Conservation (phyloP, 192 early-diverging fungal genomes). For the Mortierella hygrophila region DNA sequence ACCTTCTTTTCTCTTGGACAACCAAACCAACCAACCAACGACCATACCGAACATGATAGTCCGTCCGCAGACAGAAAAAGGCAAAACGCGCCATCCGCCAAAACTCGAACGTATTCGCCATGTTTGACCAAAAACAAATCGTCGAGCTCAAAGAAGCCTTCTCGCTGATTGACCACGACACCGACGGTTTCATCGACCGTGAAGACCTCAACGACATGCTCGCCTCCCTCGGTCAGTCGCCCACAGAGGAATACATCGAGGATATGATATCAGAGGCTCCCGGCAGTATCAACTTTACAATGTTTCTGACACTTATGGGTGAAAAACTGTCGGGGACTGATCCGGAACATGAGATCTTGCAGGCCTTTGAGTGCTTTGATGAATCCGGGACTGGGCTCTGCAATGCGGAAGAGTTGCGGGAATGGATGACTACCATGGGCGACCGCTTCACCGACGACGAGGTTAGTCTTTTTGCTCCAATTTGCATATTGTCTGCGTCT, state of each 20-base stretch:
- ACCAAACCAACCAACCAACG: too few species aligned
- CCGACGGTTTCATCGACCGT: constrained; percentile 91
- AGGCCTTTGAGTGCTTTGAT: constrained; percentile 96
- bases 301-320: constrained; percentile 96
- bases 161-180: constrained; percentile 94
- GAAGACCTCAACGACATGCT: constrained; percentile 90
- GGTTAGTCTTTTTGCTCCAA: constrained; percentile 56
- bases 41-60: constrained; percentile 16
- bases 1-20: not conserved
- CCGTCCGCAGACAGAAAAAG: constrained; percentile 67
- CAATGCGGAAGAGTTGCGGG: constrained; percentile 82
- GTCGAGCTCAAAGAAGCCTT: constrained; percentile 98
- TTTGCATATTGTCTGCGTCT: not conserved
- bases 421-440: constrained; percentile 94
- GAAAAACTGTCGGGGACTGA: constrained; percentile 94
- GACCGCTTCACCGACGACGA: constrained; percentile 94
- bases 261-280: constrained; percentile 92
- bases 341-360: constrained; percentile 89
- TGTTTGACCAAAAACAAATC: constrained; percentile 97
- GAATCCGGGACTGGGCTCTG: constrained; percentile 85
- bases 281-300: constrained; percentile 95
- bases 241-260: constrained; percentile 86
- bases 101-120: constrained; percentile 98
- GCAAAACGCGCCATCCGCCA: constrained; percentile 94
- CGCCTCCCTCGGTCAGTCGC: constrained; percentile 51